Conservation (phyloP, 169 alveolate species). For the Toxoplasma gondii region DNA sequence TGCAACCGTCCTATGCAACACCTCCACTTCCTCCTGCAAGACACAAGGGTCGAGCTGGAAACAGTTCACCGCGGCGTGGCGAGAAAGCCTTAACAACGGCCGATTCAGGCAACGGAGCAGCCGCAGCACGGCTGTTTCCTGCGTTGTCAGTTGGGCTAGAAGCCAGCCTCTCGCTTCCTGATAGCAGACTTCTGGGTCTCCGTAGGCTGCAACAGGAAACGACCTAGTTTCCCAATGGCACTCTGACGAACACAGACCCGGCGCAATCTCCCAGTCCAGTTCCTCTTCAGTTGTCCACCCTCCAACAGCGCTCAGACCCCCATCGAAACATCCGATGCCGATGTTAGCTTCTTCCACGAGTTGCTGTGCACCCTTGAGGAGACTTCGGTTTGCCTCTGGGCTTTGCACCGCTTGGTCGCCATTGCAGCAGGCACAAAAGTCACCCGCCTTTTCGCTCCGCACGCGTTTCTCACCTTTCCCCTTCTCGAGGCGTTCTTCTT, state of each 20-base stretch:
- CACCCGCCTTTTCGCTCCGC: no score
- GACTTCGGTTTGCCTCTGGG: no score
- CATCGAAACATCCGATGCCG: neutral
- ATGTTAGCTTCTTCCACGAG: neutral
- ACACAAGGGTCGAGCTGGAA: neutral
- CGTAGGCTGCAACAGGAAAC: neutral
- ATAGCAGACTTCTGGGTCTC: neutral
- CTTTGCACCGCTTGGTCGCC: no score
- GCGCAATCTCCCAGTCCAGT: neutral
- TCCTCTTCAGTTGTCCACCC: neutral
- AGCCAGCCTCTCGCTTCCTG: neutral
- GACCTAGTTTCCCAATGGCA: neutral
- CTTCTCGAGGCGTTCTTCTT: no score
- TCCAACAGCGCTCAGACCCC: neutral
- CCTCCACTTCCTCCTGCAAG: neutral
- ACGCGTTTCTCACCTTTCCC: no score
- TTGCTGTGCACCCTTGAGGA: neutral
- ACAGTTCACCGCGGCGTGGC: neutral
- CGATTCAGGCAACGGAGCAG: neutral
- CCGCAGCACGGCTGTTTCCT: neutral
- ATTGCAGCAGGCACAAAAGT: no score
- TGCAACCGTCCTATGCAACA: neutral
- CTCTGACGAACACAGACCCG: neutral
- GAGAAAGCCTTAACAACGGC: neutral
- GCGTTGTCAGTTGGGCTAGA: neutral